phyloP scores from a whole-genome alignment of 1,139 yeast genomes.

The Geotrichum klebahnii region DNA sequence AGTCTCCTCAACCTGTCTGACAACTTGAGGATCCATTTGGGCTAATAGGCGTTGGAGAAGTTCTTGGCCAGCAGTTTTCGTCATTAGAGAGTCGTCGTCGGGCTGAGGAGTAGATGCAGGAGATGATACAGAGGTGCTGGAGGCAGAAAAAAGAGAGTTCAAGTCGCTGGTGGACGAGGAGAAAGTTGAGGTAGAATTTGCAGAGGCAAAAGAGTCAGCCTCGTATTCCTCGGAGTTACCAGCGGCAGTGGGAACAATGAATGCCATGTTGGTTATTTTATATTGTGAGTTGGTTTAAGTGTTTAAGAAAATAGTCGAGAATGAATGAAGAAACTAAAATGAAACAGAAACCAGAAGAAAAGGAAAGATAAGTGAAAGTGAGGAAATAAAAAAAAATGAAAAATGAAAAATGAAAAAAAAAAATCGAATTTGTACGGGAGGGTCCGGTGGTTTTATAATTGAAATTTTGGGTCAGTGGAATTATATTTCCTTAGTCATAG shows the following conservation, averaged over 20 bases:
- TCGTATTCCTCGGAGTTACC: background rate
- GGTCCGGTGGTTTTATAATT: no score
- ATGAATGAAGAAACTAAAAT: no score
- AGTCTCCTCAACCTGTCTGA: constrained; percentile 12
- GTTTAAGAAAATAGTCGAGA: no score
- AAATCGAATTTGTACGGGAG: background rate
- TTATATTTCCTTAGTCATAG: no score
- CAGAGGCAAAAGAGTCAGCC: background rate
- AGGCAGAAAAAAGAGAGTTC: constrained; percentile 4
- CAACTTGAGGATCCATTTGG: constrained; percentile 10
- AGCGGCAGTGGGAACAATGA: no score
- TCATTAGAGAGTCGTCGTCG: constrained; percentile 2
- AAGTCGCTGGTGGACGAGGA: constrained; percentile 7
- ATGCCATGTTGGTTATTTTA: background rate
- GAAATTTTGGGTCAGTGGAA: no score
- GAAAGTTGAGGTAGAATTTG: no score
- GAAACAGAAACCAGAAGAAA: background rate
- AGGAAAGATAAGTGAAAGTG: background rate
- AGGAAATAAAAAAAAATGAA: background rate
- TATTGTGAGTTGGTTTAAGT: background rate
- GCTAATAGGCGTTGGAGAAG: constrained; percentile 4
- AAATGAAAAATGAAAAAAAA: background rate
- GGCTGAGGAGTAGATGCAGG: background rate
- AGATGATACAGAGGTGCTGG: background rate
- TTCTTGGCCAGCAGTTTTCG: constrained; percentile 13